These are phyloP conservation scores for Cucurbita pepo DNA, from an alignment of 306 rosid species.

Conservation along the genomic window DNA sequence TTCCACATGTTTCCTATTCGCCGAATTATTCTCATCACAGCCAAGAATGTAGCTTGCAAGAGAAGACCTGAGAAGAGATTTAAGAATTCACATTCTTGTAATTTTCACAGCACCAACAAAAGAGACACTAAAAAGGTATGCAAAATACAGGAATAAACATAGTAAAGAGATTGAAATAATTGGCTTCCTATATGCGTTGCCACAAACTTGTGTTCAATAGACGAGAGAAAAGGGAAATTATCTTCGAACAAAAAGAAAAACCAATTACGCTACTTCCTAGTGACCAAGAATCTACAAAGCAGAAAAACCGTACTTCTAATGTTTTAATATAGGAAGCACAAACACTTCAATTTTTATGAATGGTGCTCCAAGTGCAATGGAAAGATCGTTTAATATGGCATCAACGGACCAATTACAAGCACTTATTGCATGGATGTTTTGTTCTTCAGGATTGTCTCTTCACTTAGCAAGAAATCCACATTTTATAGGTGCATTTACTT, in stretches of 20 bases:
- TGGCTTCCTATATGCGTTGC: no score
- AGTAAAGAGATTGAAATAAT: no score
- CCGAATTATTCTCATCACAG: conserved; percentile 45
- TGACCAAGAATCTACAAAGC: no score
- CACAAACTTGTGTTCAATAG: no score
- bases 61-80: conserved; percentile 50
- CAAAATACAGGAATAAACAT: neutral
- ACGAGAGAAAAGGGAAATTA: no score
- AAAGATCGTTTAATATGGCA: neutral
- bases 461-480: neutral
- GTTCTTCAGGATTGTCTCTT: neutral
- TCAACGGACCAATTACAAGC: neutral
- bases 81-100: neutral
- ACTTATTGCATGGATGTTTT: neutral
- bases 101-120: neutral
- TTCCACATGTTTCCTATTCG: conserved; percentile 41
- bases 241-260: no score
- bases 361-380: neutral
- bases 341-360: no score
- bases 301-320: no score
- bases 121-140: neutral
- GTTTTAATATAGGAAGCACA: no score
- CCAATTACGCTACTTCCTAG: no score
- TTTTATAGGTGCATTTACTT: no score
- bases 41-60: conserved; percentile 77